Conservation (phyloP, 345 rosid species). For the Linum tenue region DNA sequence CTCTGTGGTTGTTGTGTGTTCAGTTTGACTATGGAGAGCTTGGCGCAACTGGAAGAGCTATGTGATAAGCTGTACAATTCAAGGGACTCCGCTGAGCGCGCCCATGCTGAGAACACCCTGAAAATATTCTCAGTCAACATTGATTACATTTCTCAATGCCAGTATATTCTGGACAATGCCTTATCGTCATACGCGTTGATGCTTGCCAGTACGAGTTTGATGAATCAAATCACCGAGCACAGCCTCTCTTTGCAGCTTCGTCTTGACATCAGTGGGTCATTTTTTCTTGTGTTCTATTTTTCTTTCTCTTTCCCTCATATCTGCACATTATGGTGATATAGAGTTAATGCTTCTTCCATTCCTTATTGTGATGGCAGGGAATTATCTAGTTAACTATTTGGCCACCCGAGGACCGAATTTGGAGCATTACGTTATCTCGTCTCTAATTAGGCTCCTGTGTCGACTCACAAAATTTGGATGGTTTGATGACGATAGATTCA, state of each 20-base stretch:
- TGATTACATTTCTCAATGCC: conserved; percentile 90
- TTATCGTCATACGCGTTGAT: conserved; percentile 90
- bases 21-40: conserved; percentile 68
- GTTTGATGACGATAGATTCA: conserved; percentile 94
- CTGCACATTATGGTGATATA: conserved; percentile 4
- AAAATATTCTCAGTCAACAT: conserved; percentile 83
- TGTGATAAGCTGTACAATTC: conserved; percentile 94
- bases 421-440: conserved; percentile 74
- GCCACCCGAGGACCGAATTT: conserved; percentile 86
- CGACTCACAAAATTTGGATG: conserved; percentile 97
- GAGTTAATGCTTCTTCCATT: neutral
- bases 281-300: conserved; percentile 9
- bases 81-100: conserved; percentile 84
- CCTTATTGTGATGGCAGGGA: conserved; percentile 34
- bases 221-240: conserved; percentile 96
- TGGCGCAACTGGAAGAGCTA: conserved; percentile 92
- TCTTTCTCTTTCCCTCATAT: neutral
- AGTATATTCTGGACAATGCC: conserved; percentile 94
- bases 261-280: conserved; percentile 66
- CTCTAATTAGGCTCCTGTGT: conserved; percentile 82
- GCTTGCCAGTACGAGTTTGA: conserved; percentile 96
- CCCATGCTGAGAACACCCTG: conserved; percentile 86
- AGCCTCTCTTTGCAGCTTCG: conserved; percentile 79
- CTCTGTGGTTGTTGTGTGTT: conserved; percentile 11
- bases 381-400: conserved; percentile 72